Percentiles rank a stretch among this genome's conserved stretches.
phyloP scores from a whole-genome alignment of 2,329 filamentous ascomycete species.

The Aspergillus calidoustus region DNA sequence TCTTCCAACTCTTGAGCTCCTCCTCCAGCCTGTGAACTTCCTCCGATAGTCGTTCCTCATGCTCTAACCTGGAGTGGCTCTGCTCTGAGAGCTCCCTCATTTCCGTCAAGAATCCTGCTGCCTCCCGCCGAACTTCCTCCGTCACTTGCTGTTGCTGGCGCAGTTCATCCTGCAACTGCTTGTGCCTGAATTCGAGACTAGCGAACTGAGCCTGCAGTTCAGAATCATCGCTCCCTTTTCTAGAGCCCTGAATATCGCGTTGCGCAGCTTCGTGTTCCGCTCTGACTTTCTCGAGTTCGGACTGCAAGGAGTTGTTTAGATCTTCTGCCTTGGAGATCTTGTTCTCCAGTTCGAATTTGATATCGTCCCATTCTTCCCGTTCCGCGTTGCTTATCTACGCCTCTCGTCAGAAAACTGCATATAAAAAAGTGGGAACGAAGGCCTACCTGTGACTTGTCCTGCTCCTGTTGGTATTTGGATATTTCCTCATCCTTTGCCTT shows the following conservation, averaged over 20 bases:
- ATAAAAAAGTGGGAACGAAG: conserved; percentile 1
- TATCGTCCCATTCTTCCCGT: conserved; percentile 70
- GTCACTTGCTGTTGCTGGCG: conserved; percentile 79
- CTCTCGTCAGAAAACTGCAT: conserved; percentile 14
- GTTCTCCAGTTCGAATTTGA: conserved; percentile 70
- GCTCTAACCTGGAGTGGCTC: conserved; percentile 77
- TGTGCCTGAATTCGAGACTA: conserved; percentile 65
- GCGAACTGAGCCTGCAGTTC: conserved; percentile 66
- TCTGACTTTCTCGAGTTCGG: conserved; percentile 76
- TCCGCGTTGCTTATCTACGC: conserved; percentile 59
- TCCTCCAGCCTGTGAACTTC: conserved; percentile 77
- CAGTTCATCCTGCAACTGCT: conserved; percentile 67
- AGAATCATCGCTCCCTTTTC: conserved; percentile 45
- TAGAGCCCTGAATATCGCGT: conserved; percentile 60
- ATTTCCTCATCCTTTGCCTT: conserved; percentile 75
- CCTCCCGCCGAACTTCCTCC: conserved; percentile 83
- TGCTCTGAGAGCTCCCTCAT: conserved; percentile 86
- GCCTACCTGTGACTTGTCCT: conserved; percentile 51
- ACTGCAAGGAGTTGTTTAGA: conserved; percentile 77
- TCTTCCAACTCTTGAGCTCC: conserved; percentile 88
- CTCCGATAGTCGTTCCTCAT: conserved; percentile 76
- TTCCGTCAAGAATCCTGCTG: conserved; percentile 80
- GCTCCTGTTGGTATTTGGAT: conserved; percentile 63
- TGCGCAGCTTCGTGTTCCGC: conserved; percentile 69
- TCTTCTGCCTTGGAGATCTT: conserved; percentile 75